Evolutionary conservation across 1,139 yeast species (phyloP), one percentile per base, ranked within the genome.

Genomic region (Arxiozyma telluris): DNA sequence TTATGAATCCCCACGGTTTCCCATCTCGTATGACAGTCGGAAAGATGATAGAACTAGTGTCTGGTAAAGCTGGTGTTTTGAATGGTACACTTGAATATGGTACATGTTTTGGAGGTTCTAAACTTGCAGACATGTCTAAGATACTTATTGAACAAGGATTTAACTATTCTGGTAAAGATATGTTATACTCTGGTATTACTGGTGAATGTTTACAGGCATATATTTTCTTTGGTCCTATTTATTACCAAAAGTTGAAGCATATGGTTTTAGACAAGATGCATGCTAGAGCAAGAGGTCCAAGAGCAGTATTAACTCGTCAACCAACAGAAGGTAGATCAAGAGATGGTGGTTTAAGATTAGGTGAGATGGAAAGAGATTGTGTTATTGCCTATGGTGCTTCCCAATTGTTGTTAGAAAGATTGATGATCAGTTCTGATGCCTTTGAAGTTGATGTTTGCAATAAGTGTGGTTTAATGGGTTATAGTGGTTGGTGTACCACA

Each of bases 1-100:
- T 93, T 66, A 93, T 93, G 96, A 93, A 93, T 67, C 98, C 98
- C 1, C 98, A 93, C 69, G 98, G 97, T 74, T 93, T 93, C 83
- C 98, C 98, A 60, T 91, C 98, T 44, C 95, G 98, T 78, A 93
- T 93, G 99, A 93, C 99, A 50, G 98, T 93, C 27, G 99, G 98
- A 57, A 93, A 93, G 71, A 93, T 93, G 98, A 84, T 94, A 63
- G 99, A 93, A 70, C 78, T 93, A 59, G 87, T 93, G 30, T 87
- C 96, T 39, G 98, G 98, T 63, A 93, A 93, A 69, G 98, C 98
- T 0, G 98, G 98, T 68, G 98, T 93, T 43, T 73, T 93, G 61
- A 87, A 88, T 62, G 99, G 99, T 7, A 71, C 87, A 1, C 74
- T 94, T 58, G 96, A 94, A 69, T 93, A 93, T 64, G 99, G 98